Evolutionary conservation across 2,329 filamentous ascomycete genomes (phyloP), one percentile per base, ranked within the genome.

Genomic region (Calonectria crousiana): DNA sequence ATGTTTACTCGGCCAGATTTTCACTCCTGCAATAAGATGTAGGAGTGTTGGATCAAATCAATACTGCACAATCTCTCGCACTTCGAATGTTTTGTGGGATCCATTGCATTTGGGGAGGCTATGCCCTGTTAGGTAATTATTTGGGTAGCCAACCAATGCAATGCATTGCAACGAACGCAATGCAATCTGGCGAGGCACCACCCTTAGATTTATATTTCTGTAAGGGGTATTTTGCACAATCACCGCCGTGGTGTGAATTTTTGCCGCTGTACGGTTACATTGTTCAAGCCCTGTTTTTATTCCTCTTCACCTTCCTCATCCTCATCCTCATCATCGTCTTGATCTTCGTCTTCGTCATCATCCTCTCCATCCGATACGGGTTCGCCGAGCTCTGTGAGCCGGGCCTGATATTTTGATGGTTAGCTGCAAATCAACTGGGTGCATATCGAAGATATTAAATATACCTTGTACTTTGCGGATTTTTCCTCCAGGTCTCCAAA

Each of bases 401-500:
- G 93, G 82, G 85, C 84, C 88, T 92, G 79, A 20, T 44, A 23
- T n/a, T 28, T 28, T 5, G 4, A 11, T 49, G 23, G 67, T 51
- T 49, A 58, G 69, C 78, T 53, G 80, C 70, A 66, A 68, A 38
- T 28, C 26, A 18, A 36, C 20, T 18, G 14, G 11, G 8, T n/a
- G 1, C 30, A 32, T 34, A 41, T 4, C 3, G 23, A 47, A 13
- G 28, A 58, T 4, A n/a, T 20, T 34, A 23, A 32, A 73, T 89
- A 77, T 85, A 94, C 93, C 89, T 95, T 96, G 82, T 96, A 95
- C 78, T 91, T 92, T 52, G 89, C 89, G 64, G 92, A 88, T 85
- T 96, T 96, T 69, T 95, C 93, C 84, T 97, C 95, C 23, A 95
- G 82, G 81, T 97, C 95, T 18, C 91, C 92, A 84, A 96, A 95